Evolutionary conservation across 2,329 filamentous ascomycete genomes (phyloP), one percentile per base, ranked within the genome.

Genomic region (Setomelanomma holmii): DNA sequence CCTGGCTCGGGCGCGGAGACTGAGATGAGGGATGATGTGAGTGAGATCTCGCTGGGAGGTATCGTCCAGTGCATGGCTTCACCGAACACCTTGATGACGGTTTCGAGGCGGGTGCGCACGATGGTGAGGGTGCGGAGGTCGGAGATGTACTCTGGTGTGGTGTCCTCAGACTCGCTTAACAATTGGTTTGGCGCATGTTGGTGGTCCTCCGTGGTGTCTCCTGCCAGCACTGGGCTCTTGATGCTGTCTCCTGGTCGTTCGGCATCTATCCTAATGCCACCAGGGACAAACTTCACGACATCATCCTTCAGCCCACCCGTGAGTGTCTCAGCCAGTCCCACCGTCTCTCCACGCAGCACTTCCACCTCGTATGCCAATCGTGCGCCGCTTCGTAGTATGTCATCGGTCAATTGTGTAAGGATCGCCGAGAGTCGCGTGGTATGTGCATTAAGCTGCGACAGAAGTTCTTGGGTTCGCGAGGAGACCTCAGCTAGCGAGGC

Each of bases 1-100:
- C 86, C 87, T 0, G 87, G 84, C 49, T 93, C 90, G 0, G 93
- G 93, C 0, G 89, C 91, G 0, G 93, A 96, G 11, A 97, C 91
- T 5, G 91, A 96, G 40, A 97, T 86, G 67, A 97, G 92, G 0
- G 90, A 92, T 1, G 91, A 93, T 40, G 88, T 85, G 50, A 96
- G 85, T 0, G 90, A 93, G 11, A 93, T 77, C 69, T 96, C 92
- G 0, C 90, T 96, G 0, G 93, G 93, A 1, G 93, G 91, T 43
- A 97, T 86, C 1, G 91, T 89, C 83, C 96, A 98, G 64, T 96
- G 89, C 90, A 98, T 96, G 24, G 95, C 93, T 64, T 96, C 89
- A 35, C 93, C 93, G 73, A 99, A 99, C 1, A 88, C 89, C 73
- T 90, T 89, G 67, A 98, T 92, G 20, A 98, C 93, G 1, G 87